A percentile compares a stretch with the other conserved stretches of the same genome.
These are phyloP conservation scores for Tricholoma terreum DNA, from an alignment of 768 basidiomycete genomes.

Conservation along the genomic window DNA sequence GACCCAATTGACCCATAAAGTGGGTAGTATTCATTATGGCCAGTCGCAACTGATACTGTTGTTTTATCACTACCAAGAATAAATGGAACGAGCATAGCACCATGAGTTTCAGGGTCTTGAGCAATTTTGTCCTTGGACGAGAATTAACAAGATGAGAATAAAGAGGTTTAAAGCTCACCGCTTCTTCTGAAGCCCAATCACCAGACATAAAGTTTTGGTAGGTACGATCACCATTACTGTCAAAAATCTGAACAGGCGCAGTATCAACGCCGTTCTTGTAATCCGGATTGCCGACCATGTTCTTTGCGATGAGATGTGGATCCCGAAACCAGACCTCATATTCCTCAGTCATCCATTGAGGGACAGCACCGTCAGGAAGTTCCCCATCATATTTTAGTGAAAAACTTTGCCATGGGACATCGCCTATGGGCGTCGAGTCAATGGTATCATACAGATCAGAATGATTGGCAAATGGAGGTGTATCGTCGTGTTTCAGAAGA, in stretches of 20 bases:
- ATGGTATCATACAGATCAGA: too few relatives aligned
- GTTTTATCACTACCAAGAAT: conserved; percentile 26
- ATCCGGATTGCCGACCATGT: conserved; percentile 8
- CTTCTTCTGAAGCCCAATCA: conserved; percentile 23
- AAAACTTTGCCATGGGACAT: too few relatives aligned
- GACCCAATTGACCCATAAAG: background rate
- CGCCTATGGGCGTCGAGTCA: conserved; percentile 23
- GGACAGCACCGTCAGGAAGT: conserved; percentile 8
- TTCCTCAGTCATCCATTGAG: too few relatives aligned
- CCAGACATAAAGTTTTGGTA: conserved; percentile 25
- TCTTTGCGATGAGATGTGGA: too few relatives aligned
- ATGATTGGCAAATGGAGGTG: too few relatives aligned
- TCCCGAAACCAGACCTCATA: too few relatives aligned
- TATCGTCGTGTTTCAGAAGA: too few relatives aligned
- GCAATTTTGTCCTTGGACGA: background rate
- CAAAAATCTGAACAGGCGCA: conserved; percentile 18
- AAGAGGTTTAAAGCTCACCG: conserved; percentile 5
- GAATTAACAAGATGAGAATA: background rate
- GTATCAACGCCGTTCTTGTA: conserved; percentile 16
- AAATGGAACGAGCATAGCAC: background rate
- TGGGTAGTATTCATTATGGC: background rate
- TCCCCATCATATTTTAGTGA: conserved; percentile 21
- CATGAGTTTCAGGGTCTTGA: background rate
- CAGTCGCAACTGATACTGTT: background rate
- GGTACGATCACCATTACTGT: conserved; percentile 3